Conservation (phyloP, 306 rosid species). For the Dalbergia cochinchinensis region DNA sequence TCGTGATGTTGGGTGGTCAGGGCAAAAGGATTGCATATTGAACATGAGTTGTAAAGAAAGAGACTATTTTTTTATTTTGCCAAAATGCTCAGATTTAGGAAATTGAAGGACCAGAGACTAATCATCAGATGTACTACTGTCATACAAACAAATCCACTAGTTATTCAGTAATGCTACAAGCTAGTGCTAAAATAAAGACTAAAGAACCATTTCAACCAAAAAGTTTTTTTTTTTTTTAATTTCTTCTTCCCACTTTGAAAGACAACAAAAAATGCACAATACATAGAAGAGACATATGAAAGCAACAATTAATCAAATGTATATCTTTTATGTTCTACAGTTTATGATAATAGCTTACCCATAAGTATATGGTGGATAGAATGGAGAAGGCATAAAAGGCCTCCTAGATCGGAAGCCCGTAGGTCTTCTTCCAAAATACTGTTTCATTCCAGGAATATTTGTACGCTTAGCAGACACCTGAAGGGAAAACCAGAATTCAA, state of each 20-base stretch:
- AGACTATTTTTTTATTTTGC: no score
- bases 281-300: conserved; percentile 17
- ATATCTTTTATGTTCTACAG: conserved; percentile 18
- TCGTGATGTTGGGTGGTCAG: neutral
- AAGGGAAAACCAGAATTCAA: conserved; percentile 45
- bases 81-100: neutral
- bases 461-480: conserved; percentile 99
- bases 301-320: conserved; percentile 11
- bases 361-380: conserved; percentile 82
- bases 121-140: conserved; percentile 27
- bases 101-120: conserved; percentile 2
- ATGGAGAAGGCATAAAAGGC: conserved; percentile 85
- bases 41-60: neutral
- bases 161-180: neutral
- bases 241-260: neutral
- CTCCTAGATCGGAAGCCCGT: conserved; percentile 76
- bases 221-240: neutral
- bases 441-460: conserved; percentile 94
- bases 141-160: neutral
- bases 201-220: conserved; percentile 23
- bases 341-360: conserved; percentile 66
- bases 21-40: neutral
- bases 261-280: conserved; percentile 12
- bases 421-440: conserved; percentile 86
- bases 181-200: neutral